phyloP scores from a whole-genome alignment of 257 asterid genomes.

The Nicotiana paniculata region DNA sequence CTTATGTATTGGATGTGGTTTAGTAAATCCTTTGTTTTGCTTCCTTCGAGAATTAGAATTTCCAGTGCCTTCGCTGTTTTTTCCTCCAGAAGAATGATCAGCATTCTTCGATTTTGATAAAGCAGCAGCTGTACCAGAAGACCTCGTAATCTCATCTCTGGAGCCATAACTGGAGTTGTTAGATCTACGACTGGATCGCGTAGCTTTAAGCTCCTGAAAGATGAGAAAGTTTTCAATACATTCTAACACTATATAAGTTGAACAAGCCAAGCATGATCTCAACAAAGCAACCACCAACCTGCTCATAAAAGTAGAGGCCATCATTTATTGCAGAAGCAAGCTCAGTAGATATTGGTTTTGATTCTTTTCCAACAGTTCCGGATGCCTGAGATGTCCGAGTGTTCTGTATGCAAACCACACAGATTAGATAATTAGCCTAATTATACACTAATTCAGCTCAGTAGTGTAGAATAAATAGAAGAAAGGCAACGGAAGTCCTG shows the following conservation, averaged over 20 bases:
- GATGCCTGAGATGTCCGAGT: conserved; percentile 33
- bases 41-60: conserved; percentile 48
- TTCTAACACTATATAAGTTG: neutral
- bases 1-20: conserved; percentile 47
- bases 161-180: conserved; percentile 29
- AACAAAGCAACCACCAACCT: conserved; percentile 41
- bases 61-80: conserved; percentile 38
- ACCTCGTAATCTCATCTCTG: conserved; percentile 43
- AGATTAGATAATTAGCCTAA: neutral
- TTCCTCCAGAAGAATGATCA: conserved; percentile 47
- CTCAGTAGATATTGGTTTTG: conserved; percentile 60
- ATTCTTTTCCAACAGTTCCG: conserved; percentile 26
- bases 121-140: conserved; percentile 31
- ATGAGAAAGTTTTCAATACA: neutral
- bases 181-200: conserved; percentile 33
- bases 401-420: conserved; percentile 40
- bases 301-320: conserved; percentile 86
- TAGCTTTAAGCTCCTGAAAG: conserved; percentile 68
- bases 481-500: neutral
- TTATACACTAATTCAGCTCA: neutral
- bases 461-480: neutral
- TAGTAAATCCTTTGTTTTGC: conserved; percentile 51
- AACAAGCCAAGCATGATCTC: conserved; percentile 2
- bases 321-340: conserved; percentile 86
- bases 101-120: conserved; percentile 29